phyloP scores from a whole-genome alignment of 2,329 filamentous ascomycete species.

The Zymoseptoria tritici region DNA sequence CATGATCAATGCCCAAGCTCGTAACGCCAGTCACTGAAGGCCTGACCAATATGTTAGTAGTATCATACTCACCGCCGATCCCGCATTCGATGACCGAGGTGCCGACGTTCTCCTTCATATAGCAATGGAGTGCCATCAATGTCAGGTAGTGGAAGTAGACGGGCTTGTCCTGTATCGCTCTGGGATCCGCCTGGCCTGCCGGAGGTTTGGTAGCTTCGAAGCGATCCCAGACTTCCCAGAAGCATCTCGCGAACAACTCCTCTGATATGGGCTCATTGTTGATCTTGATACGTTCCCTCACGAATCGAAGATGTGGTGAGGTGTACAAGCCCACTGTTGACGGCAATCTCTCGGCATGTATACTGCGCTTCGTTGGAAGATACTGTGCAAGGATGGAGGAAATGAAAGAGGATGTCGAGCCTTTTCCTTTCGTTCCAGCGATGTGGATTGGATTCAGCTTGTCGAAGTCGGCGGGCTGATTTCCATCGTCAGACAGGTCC shows the following conservation, averaged over 20 bases:
- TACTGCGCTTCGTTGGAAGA: conserved; percentile 33
- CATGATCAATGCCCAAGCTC: conserved; percentile 79
- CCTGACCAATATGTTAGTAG: conserved; percentile 72
- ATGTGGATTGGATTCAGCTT: conserved; percentile 66
- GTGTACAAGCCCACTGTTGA: conserved; percentile 65
- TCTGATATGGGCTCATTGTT: conserved; percentile 63
- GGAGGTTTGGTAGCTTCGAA: conserved; percentile 48
- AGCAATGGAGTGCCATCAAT: conserved; percentile 78
- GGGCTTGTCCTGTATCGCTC: conserved; percentile 59
- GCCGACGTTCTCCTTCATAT: conserved; percentile 65
- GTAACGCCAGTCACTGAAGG: conserved; percentile 68
- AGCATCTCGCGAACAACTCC: conserved; percentile 64
- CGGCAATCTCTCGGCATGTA: conserved; percentile 23
- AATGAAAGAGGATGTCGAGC: conserved; percentile 76
- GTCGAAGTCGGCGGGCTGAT: conserved; percentile 55
- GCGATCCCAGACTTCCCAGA: conserved; percentile 77
- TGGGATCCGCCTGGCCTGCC: conserved; percentile 43
- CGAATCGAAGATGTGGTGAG: conserved; percentile 75
- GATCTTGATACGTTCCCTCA: conserved; percentile 77
- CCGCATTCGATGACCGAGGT: conserved; percentile 85
- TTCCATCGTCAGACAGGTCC: conserved; percentile 4
- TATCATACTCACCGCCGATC: conserved; percentile 88
- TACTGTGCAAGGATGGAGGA: conserved; percentile 69
- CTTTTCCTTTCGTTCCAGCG: conserved; percentile 91
- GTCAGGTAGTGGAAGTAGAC: conserved; percentile 92